Base-by-base conservation (phyloP, 768 basidiomycete species). In the Suillus spraguei region DNA sequence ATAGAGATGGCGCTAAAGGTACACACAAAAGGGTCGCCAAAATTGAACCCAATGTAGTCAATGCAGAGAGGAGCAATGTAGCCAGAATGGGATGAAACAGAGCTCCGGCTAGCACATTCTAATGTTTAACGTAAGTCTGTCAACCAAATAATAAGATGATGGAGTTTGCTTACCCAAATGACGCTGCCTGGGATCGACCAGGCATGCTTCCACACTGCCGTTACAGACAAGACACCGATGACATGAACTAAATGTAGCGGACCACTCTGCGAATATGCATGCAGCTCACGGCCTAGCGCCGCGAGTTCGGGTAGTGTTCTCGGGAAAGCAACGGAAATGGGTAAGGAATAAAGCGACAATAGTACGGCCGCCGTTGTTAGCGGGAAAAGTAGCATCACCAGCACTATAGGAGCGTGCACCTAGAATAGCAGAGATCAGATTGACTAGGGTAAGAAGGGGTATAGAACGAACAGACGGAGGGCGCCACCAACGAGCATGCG, bases 171-270 rank as follows among this genome's bases (percentile, higher is more conserved):
- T 66, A 92, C 92, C 90, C 95, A 89, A 56, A 97, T 83, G 55
- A 97, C 94, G 67, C 93, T 95, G 8, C 96, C 96, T 10, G 96
- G 96, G 63, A 98, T 86, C 64, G 93, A 95, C 96, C 95, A 98
- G 4, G 95, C 94, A 74, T 98, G 96, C 77, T 95, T 97, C 94
- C 95, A 98, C 35, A 94, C 79, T 5, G 93, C 92, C 20, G 91
- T 89, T 16, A 95, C 82, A 44, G 90, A 87, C 69, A 98, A 82
- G 58, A 95, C 94, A 32, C 83, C 87, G 49, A 96, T 74, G 60
- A 97, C 92, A 76, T 97, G 96, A 9, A 83, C 82, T 60, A 87
- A 79, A 22, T 89, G 84, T 3, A 77, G 79, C 36, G 79, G 68
- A 13, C 91, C 90, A 64, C 87, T 88, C 72, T 89, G 89, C 10